Base-by-base conservation (phyloP, 805 yeast genomes). In the Wickerhamiella vanderwaltii region DNA sequence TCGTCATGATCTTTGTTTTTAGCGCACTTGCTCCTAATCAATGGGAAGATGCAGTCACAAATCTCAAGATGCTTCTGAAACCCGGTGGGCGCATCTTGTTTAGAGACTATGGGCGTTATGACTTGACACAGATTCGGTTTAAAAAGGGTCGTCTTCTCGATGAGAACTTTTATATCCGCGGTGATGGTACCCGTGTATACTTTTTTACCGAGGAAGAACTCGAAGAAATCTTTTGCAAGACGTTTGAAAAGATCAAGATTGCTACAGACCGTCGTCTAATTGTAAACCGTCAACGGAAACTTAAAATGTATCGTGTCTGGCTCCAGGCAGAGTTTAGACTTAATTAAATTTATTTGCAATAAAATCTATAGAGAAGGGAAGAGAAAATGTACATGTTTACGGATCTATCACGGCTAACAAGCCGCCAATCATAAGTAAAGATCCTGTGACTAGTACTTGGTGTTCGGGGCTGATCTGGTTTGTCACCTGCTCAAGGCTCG, bases 221-320 rank as follows among this genome's bases (percentile, higher is more conserved):
- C 44, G 67, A 82, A 47, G 65, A 71, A 34, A 81, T 88, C 3
- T 91, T 88, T 58, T 70, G 77, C 12, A 55, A 61, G 20, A 65
- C 68, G 5, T 85, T 88, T 54, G 59, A 55, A n/a, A 88, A 82
- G 48, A 71, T 66, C 29, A 79, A 72, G 57, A 79, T 91, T 30
- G 97, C 83, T 1, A 81, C 94, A 1, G 98, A 91, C 63, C 72
- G 95, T 58, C 67, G 98, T 52, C 66, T 91, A 52, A 66, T 91
- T 49, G 96, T 91, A 18, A 91, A 91, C 59, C 71, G 98, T 54
- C 87, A 88, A 63, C 79, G 88, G 57, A 81, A 81, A 59, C 64
- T 91, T 49, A 91, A 91, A 62, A 91, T 91, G 98, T 91, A 84
- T 59, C 69, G 98, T 54, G 83, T 86, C 45, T 91, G 98, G 98